Conservation (phyloP, 441 rosid genomes). For the Monsonia emarginata region DNA sequence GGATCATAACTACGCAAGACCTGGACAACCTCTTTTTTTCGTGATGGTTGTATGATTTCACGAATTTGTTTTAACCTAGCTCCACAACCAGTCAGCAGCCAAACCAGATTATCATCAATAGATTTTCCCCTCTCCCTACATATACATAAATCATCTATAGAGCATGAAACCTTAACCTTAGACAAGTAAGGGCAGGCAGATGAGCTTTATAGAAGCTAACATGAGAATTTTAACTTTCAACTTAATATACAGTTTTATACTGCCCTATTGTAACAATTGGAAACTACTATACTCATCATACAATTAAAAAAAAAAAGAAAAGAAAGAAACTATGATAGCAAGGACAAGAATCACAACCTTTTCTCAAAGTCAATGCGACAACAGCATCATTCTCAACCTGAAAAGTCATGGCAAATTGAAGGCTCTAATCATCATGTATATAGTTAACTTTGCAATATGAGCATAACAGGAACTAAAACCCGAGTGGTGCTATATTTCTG, state of each 20-base stretch:
- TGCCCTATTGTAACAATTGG: not conserved
- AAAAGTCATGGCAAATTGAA: conserved; percentile 15
- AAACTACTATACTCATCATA: not conserved
- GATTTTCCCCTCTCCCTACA: not conserved
- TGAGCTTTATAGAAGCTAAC: not conserved
- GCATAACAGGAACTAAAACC: not conserved
- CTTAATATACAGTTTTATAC: not conserved
- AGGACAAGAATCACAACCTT: conserved; percentile 39
- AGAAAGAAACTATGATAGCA: conserved; percentile 10
- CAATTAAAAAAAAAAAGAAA: not conserved
- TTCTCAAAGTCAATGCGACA: conserved; percentile 75
- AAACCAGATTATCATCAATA: not conserved
- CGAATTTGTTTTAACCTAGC: not conserved
- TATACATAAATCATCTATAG: not conserved
- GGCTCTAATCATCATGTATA: not conserved
- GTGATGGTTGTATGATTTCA: not conserved
- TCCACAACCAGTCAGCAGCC: not conserved
- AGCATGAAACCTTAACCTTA: not conserved
- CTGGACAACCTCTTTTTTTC: not conserved
- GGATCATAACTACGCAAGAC: not conserved
- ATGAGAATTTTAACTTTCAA: not conserved
- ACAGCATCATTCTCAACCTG: conserved; percentile 95
- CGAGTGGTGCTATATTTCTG: not conserved
- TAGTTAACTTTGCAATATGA: not conserved
- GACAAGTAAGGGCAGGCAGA: not conserved